Evolutionary conservation across 192 early-diverging fungal species (phyloP), one percentile per base, ranked within the genome.

Genomic region (Podila horticola): DNA sequence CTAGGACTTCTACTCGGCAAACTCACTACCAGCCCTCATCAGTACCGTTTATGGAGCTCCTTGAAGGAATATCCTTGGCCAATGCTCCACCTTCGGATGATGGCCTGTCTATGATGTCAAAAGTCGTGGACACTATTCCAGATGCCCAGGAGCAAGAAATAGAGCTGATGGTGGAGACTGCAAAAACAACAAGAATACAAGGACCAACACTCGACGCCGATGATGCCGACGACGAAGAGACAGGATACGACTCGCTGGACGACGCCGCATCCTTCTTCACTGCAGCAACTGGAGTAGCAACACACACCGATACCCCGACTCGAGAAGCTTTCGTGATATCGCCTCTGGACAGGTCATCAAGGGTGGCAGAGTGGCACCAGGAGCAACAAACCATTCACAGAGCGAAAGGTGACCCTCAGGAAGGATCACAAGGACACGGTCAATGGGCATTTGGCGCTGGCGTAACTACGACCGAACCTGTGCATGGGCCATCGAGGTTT

Each of bases 201-300:
- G 60, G 65, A 13, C 61, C 58, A 4, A 57, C 67, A 12, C 28
- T 73, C 20, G 60, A 81, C 24, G 74, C 74, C 0, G 77, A 81
- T 8, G 77, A 81, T 58, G 77, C 77, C 8, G 77, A 81, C 26
- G 77, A 81, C 33, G 77, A 81, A 38, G 71, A 81, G 33, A 81
- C 77, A 10, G 77, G 77, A 17, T 81, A 81, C 57, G 77, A 81
- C 52, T 81, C 77, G 6, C 48, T 81, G 31, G 77, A 81, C 58
- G 77, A 81, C 24, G 77, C 77, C 17, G 77, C 66, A 10, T 81
- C 77, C 17, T 81, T 81, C 62, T 72, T 81, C 33, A 81, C 77
- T n/a, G 77, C 77, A 0, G 66, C 66, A 4, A 81, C 77, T 52
- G 77, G 71, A 2, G 26, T 73, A 29, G 77, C 71, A 2, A 68